Conservation (phyloP, 2,329 filamentous ascomycete species). For the Hymenoscyphus occultus region DNA sequence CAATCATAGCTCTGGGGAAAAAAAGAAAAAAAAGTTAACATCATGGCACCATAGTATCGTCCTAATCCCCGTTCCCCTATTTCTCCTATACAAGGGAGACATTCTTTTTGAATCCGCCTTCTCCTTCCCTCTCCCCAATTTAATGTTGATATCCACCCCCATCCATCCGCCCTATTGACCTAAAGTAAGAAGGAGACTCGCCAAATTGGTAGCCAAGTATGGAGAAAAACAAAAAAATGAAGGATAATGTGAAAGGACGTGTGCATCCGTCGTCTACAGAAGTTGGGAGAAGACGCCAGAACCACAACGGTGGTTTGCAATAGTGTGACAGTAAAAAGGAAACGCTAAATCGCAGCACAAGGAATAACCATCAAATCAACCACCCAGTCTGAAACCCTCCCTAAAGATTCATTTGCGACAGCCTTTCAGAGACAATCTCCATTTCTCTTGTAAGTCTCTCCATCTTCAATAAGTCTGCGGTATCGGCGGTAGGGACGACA, state of each 20-base stretch:
- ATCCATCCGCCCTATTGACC: background rate
- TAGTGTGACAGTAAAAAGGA: slow-evolving; percentile 3
- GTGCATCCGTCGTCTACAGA: background rate
- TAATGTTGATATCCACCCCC: too few species aligned
- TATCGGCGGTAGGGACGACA: slow-evolving; percentile 52
- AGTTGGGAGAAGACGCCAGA: slow-evolving; percentile 6
- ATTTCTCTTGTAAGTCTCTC: slow-evolving; percentile 28
- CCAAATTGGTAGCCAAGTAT: background rate
- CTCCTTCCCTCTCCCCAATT: too few species aligned
- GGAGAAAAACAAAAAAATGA: slow-evolving; percentile 8
- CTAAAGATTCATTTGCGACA: slow-evolving; percentile 29
- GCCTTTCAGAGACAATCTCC: slow-evolving; percentile 30
- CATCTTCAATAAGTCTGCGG: slow-evolving; percentile 25
- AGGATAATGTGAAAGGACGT: background rate
- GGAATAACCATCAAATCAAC: slow-evolving; percentile 14
- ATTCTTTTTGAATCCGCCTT: too few species aligned
- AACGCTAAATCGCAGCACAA: slow-evolving; percentile 28
- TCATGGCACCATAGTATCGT: background rate
- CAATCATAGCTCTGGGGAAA: background rate
- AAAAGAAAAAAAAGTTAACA: background rate
- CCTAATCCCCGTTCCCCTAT: background rate
- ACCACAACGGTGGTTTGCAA: background rate
- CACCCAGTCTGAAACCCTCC: background rate
- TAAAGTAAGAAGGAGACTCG: background rate
- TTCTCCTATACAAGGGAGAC: background rate